phyloP scores from a whole-genome alignment of 257 asterid genomes.

The Solanum ahanhuiri region DNA sequence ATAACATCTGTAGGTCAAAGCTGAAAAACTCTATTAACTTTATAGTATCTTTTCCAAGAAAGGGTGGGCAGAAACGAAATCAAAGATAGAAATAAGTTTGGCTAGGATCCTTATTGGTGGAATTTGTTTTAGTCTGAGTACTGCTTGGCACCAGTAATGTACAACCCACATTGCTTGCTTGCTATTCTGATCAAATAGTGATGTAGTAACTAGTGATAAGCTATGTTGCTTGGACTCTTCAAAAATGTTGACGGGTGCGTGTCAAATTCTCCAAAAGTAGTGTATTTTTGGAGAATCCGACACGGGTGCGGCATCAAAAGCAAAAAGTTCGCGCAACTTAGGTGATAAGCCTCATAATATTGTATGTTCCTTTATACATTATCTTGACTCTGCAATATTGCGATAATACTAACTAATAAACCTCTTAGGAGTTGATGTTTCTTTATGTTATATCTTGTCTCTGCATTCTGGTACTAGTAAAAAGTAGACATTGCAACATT shows the following conservation, averaged over 20 bases:
- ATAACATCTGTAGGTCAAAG: not conserved
- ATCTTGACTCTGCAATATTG: not conserved
- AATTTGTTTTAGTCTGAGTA: not conserved
- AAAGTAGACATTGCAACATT: not conserved
- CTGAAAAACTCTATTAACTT: not conserved
- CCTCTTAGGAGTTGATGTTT: not conserved
- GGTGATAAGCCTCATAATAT: not conserved
- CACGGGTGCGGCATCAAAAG: not conserved
- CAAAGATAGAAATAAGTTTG: not conserved
- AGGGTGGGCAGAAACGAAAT: not conserved
- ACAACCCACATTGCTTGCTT: not conserved
- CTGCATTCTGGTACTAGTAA: not conserved
- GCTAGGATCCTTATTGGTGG: not conserved
- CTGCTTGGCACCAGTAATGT: not conserved
- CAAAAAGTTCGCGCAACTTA: rapidly evolving
- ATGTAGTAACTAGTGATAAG: not conserved
- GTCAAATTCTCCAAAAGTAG: not conserved
- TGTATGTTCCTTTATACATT: not conserved
- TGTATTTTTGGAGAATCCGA: not conserved
- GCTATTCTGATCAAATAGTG: not conserved
- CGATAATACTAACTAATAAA: not conserved
- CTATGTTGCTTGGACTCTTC: not conserved
- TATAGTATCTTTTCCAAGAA: no score
- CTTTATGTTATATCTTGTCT: not conserved
- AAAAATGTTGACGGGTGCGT: not conserved